These are phyloP conservation scores for Venturia effusa DNA, from an alignment of 2,329 filamentous ascomycete species.

Conservation along the genomic window DNA sequence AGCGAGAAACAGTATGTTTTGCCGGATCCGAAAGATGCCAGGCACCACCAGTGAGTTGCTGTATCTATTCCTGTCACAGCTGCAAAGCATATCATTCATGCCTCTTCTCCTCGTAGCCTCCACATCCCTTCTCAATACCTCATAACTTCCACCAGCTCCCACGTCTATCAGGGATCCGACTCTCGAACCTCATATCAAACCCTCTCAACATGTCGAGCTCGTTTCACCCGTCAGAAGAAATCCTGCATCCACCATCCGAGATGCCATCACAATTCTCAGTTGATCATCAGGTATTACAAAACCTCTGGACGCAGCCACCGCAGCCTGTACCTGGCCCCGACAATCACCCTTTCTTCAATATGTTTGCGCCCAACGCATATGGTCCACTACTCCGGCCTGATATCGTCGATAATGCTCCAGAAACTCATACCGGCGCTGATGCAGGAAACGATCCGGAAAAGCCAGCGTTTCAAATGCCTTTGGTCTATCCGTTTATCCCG, in stretches of 20 bases:
- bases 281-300: not conserved
- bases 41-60: not conserved
- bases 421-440: not conserved
- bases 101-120: not conserved
- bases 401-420: not conserved
- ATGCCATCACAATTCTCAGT: not conserved
- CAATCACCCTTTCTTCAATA: slow-evolving; percentile 10
- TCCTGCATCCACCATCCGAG: not conserved
- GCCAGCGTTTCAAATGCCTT: not conserved
- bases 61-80: not conserved
- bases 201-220: not conserved
- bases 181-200: not conserved
- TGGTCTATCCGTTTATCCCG: slow-evolving; percentile 7
- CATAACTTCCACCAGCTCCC: not conserved
- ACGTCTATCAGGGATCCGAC: not conserved
- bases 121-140: not conserved
- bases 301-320: slow-evolving; percentile 4
- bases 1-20: not conserved
- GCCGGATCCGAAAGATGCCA: not conserved
- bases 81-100: not conserved
- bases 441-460: not conserved
- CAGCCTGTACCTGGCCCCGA: slow-evolving; percentile 4
- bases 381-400: not conserved
- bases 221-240: not conserved
- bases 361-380: slow-evolving; percentile 2